Base-by-base conservation (phyloP, 495 filamentous ascomycete species). In the Daldinia caldariorum region DNA sequence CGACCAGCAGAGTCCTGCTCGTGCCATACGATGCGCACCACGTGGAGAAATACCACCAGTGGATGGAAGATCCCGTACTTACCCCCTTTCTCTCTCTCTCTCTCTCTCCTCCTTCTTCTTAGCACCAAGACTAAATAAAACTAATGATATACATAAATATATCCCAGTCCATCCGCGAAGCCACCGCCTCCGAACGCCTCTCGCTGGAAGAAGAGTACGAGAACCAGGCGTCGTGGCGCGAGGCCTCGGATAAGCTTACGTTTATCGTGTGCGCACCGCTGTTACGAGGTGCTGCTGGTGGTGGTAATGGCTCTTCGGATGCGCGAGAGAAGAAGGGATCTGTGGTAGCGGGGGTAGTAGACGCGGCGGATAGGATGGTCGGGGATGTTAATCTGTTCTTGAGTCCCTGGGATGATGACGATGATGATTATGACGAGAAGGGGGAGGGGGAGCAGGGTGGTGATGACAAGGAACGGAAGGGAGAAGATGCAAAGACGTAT, bases 381-480 rank as follows among this genome's bases (percentile, higher is more conserved):
- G 94, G 94, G 4, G 94, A 97, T 70, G 86, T 97, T 39, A 97
- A 97, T 71, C 81, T 97, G 1, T 97, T 97, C 76, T 83, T 97
- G 4, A 85, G 83, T 18, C 77, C 79, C 0, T 76, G 76, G 58
- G 79, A 83, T n/a, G 71, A 74, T 5, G 81, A 80, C 54, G 79
- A 82, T 12, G 70, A 75, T 4, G 81, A 80, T 10, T 73, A 73
- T 26, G 26, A 26, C 26, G n/a, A 0, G 69, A 76, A 6, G 77
- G 74, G 43, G 12, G 56, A 55, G 6, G 77, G 74, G 43, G 12
- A 54, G 53, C 0, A 43, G 66, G n/a, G n/a, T n/a, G n/a, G n/a
- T n/a, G n/a, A n/a, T n/a, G n/a, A n/a, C n/a, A 20, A 63, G 77
- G 16, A 31, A n/a, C n/a, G n/a, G 16, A 31, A 60, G 29, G 7